A percentile compares a stretch with the other conserved stretches of the same genome.
phyloP scores from a whole-genome alignment of 1,139 yeast species.

The Yamadazyma membranifaciens region DNA sequence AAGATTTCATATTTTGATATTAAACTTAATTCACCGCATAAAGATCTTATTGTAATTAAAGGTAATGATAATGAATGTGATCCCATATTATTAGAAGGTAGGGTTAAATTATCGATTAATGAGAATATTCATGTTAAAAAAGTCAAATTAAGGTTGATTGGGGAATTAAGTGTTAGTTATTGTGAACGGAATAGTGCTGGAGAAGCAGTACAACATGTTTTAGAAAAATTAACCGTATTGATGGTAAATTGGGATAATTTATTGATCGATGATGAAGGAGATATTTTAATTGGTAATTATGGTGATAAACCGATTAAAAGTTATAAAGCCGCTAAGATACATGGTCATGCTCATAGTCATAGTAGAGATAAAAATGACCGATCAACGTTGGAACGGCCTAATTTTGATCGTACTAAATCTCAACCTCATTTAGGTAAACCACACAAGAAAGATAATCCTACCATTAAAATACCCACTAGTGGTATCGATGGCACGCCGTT shows the following conservation, averaged over 20 bases:
- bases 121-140: slow-evolving; percentile 50
- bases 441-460: slow-evolving; percentile 7
- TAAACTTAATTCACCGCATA: slow-evolving; percentile 48
- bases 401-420: slow-evolving; percentile 20
- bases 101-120: slow-evolving; percentile 53
- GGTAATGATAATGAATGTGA: slow-evolving; percentile 63
- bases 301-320: slow-evolving; percentile 31
- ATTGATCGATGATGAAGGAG: slow-evolving; percentile 46
- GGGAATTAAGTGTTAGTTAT: slow-evolving; percentile 56
- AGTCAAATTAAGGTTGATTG: slow-evolving; percentile 47
- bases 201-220: slow-evolving; percentile 39
- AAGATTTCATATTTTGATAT: slow-evolving; percentile 54
- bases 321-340: slow-evolving; percentile 9
- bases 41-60: slow-evolving; percentile 50
- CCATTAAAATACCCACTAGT: slow-evolving; percentile 29
- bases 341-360: not conserved
- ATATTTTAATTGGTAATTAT: slow-evolving; percentile 40
- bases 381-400: slow-evolving; percentile 15
- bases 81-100: slow-evolving; percentile 52
- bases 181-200: slow-evolving; percentile 40
- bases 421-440: slow-evolving; percentile 15
- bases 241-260: slow-evolving; percentile 62
- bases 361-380: slow-evolving; percentile 1
- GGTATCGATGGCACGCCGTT: slow-evolving; percentile 50
- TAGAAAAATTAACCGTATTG: slow-evolving; percentile 48